Percentiles rank a stretch among this genome's conserved stretches.
These are phyloP conservation scores for Powellomyces hirtus DNA, from an alignment of 192 early-diverging fungal species.

Conservation along the genomic window DNA sequence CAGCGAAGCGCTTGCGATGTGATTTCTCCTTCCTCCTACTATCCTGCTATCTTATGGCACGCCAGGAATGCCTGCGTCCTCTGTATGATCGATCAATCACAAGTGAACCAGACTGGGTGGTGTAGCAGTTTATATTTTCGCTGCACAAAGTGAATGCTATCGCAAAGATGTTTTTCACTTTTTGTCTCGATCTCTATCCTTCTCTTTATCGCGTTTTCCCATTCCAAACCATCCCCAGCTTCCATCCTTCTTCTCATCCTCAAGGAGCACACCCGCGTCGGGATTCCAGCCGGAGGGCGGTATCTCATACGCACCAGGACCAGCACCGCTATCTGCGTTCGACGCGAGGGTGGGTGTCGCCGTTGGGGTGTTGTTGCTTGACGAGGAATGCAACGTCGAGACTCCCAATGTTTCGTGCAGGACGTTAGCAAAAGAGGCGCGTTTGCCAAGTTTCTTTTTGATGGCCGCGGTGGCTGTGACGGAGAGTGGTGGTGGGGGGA, in stretches of 20 bases:
- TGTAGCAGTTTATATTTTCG: no score
- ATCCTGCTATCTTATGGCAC: no score
- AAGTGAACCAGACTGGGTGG: no score
- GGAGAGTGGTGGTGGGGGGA: not conserved
- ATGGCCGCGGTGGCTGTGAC: not conserved
- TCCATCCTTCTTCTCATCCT: conserved; percentile 14
- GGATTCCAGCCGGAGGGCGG: not conserved
- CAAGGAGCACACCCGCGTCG: not conserved
- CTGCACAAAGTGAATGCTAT: no score
- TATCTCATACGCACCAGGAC: conserved; percentile 1
- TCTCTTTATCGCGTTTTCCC: conserved; percentile 21
- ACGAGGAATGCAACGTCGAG: not conserved
- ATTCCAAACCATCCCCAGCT: conserved; percentile 29
- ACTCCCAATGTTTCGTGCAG: not conserved
- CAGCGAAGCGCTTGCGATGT: no score
- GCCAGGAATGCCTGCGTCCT: no score
- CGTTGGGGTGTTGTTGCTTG: not conserved
- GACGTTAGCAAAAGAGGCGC: not conserved
- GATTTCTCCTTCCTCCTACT: no score
- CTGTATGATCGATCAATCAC: no score
- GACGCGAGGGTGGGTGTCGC: not conserved
- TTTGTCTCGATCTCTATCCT: conserved; percentile 13
- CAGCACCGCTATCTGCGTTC: not conserved
- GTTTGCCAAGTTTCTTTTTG: not conserved
- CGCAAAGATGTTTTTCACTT: no score